These are phyloP conservation scores for Schwanniomyces etchellsii DNA, from an alignment of 1,139 yeast species.

Conservation along the genomic window DNA sequence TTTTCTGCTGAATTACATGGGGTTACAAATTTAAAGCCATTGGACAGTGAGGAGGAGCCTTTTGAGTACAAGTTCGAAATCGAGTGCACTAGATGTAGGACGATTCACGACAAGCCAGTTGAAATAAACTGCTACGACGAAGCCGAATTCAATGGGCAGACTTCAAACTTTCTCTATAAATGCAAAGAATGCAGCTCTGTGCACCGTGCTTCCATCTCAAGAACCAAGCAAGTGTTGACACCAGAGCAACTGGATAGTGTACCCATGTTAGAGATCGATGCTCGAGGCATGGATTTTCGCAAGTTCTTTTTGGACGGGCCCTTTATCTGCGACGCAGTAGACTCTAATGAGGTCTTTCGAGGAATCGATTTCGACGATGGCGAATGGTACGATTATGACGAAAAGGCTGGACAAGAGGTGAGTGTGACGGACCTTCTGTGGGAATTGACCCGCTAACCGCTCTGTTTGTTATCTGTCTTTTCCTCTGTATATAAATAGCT, in stretches of 20 bases:
- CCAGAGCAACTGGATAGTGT: conserved; percentile 27
- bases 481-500: no score
- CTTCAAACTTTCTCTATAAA: conserved; percentile 75
- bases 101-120: conserved; percentile 68
- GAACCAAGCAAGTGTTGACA: conserved; percentile 26
- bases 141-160: conserved; percentile 70
- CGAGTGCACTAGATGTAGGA: conserved; percentile 77
- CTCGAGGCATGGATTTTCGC: conserved; percentile 75
- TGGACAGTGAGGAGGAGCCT: conserved; percentile 55
- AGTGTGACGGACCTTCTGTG: conserved; percentile 70
- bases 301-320: conserved; percentile 67
- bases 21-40: conserved; percentile 60
- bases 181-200: conserved; percentile 61
- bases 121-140: conserved; percentile 66
- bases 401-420: conserved; percentile 74
- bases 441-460: conserved; percentile 23
- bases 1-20: conserved; percentile 57
- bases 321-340: conserved; percentile 57
- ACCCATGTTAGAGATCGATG: conserved; percentile 64
- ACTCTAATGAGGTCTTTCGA: conserved; percentile 45
- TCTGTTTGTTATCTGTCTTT: not conserved
- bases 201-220: conserved; percentile 30
- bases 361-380: conserved; percentile 72
- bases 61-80: conserved; percentile 72
- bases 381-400: conserved; percentile 97